phyloP scores from a whole-genome alignment of 2,329 filamentous ascomycete species.

The Penicillium aurantiogriseum region DNA sequence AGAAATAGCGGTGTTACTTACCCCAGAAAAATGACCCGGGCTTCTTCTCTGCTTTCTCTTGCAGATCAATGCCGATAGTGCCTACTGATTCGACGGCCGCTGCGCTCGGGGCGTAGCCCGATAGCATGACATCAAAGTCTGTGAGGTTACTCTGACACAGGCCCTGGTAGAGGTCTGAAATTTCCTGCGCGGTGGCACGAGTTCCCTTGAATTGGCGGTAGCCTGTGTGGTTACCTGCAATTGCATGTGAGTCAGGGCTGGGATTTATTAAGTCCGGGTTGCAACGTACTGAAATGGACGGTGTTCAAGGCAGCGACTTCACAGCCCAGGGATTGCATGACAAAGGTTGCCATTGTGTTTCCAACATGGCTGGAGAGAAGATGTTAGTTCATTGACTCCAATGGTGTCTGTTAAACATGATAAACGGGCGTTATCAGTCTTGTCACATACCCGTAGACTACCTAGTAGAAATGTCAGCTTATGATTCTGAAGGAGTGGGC shows the following conservation, averaged over 20 bases:
- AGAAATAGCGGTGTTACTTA: slow-evolving; percentile 31
- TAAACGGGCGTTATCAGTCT: slow-evolving; percentile 1
- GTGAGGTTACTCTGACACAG: slow-evolving; percentile 80
- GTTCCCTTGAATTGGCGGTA: slow-evolving; percentile 88
- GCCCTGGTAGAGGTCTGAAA: slow-evolving; percentile 79
- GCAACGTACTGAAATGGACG: slow-evolving; percentile 84
- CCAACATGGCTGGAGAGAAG: slow-evolving; percentile 74
- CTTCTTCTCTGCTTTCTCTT: slow-evolving; percentile 58
- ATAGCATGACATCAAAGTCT: slow-evolving; percentile 90
- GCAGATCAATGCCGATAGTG: slow-evolving; percentile 76
- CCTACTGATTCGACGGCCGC: slow-evolving; percentile 81
- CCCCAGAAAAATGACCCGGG: slow-evolving; percentile 88
- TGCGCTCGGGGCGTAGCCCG: slow-evolving; percentile 89
- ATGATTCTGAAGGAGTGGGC: slow-evolving; percentile 35
- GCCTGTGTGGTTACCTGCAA: slow-evolving; percentile 85
- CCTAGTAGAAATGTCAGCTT: slow-evolving; percentile 25
- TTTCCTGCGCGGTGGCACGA: slow-evolving; percentile 75
- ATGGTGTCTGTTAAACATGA: slow-evolving; percentile 6
- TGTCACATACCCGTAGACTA: slow-evolving; percentile 34
- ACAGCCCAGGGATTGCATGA: slow-evolving; percentile 88
- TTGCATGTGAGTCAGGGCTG: not conserved
- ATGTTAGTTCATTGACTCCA: slow-evolving; percentile 14
- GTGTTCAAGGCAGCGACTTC: slow-evolving; percentile 94
- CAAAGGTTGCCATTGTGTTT: slow-evolving; percentile 94
- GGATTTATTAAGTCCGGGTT: not conserved